These are phyloP conservation scores for Rhynchosporium agropyri DNA, from an alignment of 2,329 filamentous ascomycete genomes.

Conservation along the genomic window DNA sequence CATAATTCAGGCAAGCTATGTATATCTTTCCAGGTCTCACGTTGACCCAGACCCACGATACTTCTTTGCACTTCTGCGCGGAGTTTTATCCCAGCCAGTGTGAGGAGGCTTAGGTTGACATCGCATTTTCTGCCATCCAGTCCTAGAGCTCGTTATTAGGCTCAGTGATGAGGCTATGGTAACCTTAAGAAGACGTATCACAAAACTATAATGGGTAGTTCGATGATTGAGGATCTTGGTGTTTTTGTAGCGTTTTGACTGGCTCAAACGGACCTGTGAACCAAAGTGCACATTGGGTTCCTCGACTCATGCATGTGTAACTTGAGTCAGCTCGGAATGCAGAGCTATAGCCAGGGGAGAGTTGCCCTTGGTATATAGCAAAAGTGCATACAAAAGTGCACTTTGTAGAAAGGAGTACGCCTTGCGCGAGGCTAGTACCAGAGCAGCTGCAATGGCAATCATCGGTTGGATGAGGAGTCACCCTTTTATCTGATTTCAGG, in stretches of 20 bases:
- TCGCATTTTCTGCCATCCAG: background rate
- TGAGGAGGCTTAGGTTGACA: slow-evolving; percentile 9
- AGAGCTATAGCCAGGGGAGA: background rate
- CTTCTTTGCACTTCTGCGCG: slow-evolving; percentile 7
- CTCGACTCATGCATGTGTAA: background rate
- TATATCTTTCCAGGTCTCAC: background rate
- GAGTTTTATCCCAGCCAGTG: background rate
- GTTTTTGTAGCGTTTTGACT: slow-evolving; percentile 1
- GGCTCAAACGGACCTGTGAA: background rate
- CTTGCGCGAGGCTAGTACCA: slow-evolving; percentile 11
- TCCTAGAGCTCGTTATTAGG: background rate
- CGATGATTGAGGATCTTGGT: background rate
- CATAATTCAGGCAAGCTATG: background rate
- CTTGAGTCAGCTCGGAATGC: slow-evolving; percentile 1
- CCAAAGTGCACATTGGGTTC: slow-evolving; percentile 12
- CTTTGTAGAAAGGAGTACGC: slow-evolving; percentile 7
- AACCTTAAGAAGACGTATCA: slow-evolving; percentile 9
- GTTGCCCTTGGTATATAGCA: background rate
- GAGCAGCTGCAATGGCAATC: background rate
- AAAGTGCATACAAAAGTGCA: slow-evolving; percentile 14
- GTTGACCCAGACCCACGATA: background rate
- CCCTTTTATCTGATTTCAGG: background rate
- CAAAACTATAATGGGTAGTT: background rate
- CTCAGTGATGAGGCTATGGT: slow-evolving; percentile 5
- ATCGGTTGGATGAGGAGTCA: slow-evolving; percentile 1